phyloP scores from a whole-genome alignment of 768 basidiomycete species.

The Vararia minispora region DNA sequence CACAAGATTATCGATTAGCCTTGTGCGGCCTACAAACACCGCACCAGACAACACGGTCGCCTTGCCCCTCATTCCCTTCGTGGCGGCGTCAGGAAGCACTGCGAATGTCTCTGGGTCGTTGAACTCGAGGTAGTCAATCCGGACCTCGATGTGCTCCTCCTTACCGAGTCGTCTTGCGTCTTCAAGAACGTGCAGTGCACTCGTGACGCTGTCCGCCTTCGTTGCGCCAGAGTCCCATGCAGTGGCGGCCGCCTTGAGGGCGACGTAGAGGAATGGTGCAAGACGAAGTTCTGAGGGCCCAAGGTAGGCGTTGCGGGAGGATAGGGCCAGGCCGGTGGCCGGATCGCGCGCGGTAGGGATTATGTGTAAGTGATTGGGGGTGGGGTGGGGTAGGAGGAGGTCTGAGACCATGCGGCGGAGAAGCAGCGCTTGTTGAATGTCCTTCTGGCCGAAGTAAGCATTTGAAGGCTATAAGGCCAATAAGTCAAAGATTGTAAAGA shows the following conservation, averaged over 20 bases:
- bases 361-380: slow-evolving; percentile 66
- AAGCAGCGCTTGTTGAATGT: slow-evolving; percentile 91
- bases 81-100: slow-evolving; percentile 29
- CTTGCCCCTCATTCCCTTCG: slow-evolving; percentile 17
- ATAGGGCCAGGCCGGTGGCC: slow-evolving; percentile 65
- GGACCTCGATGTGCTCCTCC: slow-evolving; percentile 36
- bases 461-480: slow-evolving; percentile 57
- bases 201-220: slow-evolving; percentile 37
- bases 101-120: slow-evolving; percentile 76
- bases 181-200: slow-evolving; percentile 32
- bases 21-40: slow-evolving; percentile 73
- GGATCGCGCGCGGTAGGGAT: slow-evolving; percentile 73
- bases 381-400: slow-evolving; percentile 70
- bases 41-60: slow-evolving; percentile 77
- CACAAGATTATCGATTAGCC: slow-evolving; percentile 89
- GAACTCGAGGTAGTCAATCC: slow-evolving; percentile 80
- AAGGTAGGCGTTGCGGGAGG: slow-evolving; percentile 85
- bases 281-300: slow-evolving; percentile 45
- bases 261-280: slow-evolving; percentile 51
- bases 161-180: slow-evolving; percentile 17
- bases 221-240: slow-evolving; percentile 43
- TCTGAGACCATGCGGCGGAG: slow-evolving; percentile 71
- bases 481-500: slow-evolving; percentile 1
- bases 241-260: slow-evolving; percentile 45
- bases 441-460: slow-evolving; percentile 96